A percentile compares a stretch with the other conserved stretches of the same genome.
phyloP scores from a whole-genome alignment of 1,284 basidiomycete species.

The Cryptococcus amylolentus region DNA sequence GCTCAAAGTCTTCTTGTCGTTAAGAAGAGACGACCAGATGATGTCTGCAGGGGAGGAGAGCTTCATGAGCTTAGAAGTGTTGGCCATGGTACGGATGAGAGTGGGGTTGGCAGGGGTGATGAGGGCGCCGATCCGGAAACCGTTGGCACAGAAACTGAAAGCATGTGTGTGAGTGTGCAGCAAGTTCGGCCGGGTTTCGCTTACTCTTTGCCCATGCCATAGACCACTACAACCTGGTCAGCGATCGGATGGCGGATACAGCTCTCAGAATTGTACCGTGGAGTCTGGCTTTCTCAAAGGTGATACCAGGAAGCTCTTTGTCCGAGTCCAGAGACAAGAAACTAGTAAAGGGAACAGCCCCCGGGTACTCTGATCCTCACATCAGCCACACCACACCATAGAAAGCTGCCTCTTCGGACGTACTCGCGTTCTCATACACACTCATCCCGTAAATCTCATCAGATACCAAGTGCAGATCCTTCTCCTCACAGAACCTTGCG shows the following conservation, averaged over 20 bases:
- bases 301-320: constrained; percentile 41
- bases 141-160: constrained; percentile 50
- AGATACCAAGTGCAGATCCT: constrained; percentile 50
- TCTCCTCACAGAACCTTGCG: constrained; percentile 49
- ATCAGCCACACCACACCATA: neutral
- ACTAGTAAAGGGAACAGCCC: constrained; percentile 46
- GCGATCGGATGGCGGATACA: neutral
- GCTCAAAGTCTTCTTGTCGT: constrained; percentile 24
- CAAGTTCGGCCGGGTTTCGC: neutral
- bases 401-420: constrained; percentile 1
- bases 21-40: constrained; percentile 40
- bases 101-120: constrained; percentile 50
- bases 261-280: constrained; percentile 31
- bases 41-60: constrained; percentile 45
- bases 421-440: constrained; percentile 40
- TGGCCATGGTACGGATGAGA: constrained; percentile 46
- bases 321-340: constrained; percentile 49
- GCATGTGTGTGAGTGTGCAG: neutral
- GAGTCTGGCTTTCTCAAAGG: constrained; percentile 46
- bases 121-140: constrained; percentile 48
- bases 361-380: constrained; percentile 20
- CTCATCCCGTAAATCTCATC: constrained; percentile 53
- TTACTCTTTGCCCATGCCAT: constrained; percentile 51
- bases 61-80: constrained; percentile 47
- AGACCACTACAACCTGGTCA: constrained; percentile 30